These are phyloP conservation scores for Amanita exitialis DNA, from an alignment of 768 basidiomycete species.

Conservation along the genomic window DNA sequence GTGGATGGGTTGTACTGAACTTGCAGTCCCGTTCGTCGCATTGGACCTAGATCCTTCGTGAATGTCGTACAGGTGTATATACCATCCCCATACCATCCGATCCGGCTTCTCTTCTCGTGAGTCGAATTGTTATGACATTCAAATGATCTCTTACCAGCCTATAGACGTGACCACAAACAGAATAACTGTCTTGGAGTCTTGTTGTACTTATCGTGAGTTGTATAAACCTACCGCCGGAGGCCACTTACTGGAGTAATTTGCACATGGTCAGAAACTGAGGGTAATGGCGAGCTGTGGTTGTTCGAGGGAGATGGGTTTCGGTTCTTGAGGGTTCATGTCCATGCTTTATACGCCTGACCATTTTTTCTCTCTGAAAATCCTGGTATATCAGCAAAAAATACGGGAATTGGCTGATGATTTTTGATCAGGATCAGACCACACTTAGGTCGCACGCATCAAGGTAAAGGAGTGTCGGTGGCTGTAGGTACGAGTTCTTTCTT, in stretches of 20 bases:
- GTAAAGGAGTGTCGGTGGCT: constrained; percentile 5
- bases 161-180: constrained; percentile 42
- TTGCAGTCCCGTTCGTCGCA: constrained; percentile 60
- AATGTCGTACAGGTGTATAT: constrained; percentile 6
- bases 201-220: constrained; percentile 12
- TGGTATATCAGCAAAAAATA: constrained; percentile 8
- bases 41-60: constrained; percentile 35
- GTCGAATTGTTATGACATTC: background rate
- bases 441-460: constrained; percentile 6
- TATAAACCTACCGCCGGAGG: constrained; percentile 5
- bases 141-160: constrained; percentile 31
- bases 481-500: background rate
- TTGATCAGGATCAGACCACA: constrained; percentile 9
- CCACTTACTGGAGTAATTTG: constrained; percentile 55
- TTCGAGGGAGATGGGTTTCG: constrained; percentile 9
- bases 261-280: constrained; percentile 41
- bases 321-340: constrained; percentile 2
- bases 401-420: constrained; percentile 5
- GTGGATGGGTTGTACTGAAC: constrained; percentile 58
- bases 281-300: constrained; percentile 12
- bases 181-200: constrained; percentile 61
- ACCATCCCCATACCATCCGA: constrained; percentile 35
- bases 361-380: constrained; percentile 9
- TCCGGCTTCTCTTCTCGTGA: constrained; percentile 36
- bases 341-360: constrained; percentile 4